Percentiles rank a stretch among this genome's conserved stretches.
These are phyloP conservation scores for Mycena filopes DNA, from an alignment of 768 basidiomycete species.

Conservation along the genomic window DNA sequence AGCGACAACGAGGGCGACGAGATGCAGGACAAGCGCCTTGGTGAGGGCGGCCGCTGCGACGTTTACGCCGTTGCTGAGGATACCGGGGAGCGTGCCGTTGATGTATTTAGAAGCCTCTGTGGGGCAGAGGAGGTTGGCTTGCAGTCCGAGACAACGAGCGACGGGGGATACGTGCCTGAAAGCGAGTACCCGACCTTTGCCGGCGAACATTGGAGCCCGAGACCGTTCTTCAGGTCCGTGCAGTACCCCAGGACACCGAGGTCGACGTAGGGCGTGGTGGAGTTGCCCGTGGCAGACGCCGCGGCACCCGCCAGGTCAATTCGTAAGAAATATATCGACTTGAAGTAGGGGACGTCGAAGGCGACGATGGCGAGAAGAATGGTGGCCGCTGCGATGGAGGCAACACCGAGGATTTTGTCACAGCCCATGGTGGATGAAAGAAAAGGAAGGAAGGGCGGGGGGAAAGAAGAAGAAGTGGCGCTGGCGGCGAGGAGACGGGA, in stretches of 20 bases:
- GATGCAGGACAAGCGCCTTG: conserved; percentile 78
- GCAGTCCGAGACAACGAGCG: not conserved
- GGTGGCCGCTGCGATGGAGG: conserved; percentile 66
- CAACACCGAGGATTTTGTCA: conserved; percentile 65
- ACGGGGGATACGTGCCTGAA: conserved; percentile 51
- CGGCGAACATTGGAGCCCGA: conserved; percentile 63
- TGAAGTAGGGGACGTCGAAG: conserved; percentile 76
- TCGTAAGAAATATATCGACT: conserved; percentile 73
- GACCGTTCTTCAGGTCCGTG: conserved; percentile 45
- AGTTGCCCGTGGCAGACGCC: conserved; percentile 38
- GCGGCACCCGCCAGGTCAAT: conserved; percentile 51
- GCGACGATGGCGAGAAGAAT: conserved; percentile 70
- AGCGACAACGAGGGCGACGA: conserved; percentile 70
- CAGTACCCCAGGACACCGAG: conserved; percentile 80
- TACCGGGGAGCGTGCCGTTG: conserved; percentile 44
- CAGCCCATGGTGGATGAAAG: conserved; percentile 23
- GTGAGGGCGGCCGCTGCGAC: conserved; percentile 77
- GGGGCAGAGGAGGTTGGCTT: not conserved
- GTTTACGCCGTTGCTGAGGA: conserved; percentile 24
- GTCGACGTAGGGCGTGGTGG: conserved; percentile 45
- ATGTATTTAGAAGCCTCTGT: conserved; percentile 54
- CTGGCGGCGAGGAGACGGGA: not conserved
- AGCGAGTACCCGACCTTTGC: conserved; percentile 74
- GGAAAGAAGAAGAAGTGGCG: not conserved
- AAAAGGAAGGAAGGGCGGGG: not conserved